phyloP scores from a whole-genome alignment of 78 protist genomes.

The Polysphondylium violaceum region DNA sequence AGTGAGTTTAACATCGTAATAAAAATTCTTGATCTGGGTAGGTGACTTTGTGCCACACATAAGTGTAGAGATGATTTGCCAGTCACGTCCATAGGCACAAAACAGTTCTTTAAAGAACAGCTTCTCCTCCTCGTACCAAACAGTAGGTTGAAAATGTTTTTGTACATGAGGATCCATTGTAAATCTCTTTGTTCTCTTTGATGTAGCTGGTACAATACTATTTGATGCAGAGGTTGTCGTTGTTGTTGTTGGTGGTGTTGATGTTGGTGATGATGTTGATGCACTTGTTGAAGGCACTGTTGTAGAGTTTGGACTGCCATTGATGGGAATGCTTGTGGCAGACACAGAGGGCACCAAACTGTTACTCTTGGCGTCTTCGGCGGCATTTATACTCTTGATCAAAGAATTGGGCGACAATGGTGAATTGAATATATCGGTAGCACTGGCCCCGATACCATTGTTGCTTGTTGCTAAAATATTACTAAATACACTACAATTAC shows the following conservation, averaged over 20 bases:
- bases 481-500: slow-evolving; percentile 30
- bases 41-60: slow-evolving; percentile 85
- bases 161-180: slow-evolving; percentile 78
- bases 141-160: slow-evolving; percentile 66
- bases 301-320: neutral
- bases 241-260: neutral
- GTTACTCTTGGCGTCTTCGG: slow-evolving; percentile 1
- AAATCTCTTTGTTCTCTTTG: slow-evolving; percentile 46
- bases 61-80: slow-evolving; percentile 48
- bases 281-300: neutral
- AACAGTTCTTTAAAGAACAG: slow-evolving; percentile 56
- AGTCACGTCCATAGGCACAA: slow-evolving; percentile 79
- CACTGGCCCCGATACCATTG: no score
- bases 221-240: neutral
- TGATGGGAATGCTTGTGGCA: neutral
- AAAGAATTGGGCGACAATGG: no score
- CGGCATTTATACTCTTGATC: neutral
- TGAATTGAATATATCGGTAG: no score
- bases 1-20: slow-evolving; percentile 66
- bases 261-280: neutral
- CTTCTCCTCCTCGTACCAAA: slow-evolving; percentile 81
- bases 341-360: neutral
- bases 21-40: slow-evolving; percentile 70
- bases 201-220: no score
- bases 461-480: slow-evolving; percentile 24